Evolutionary conservation across 495 filamentous ascomycete genomes (phyloP).

Genomic region (Xylaria intraflava): DNA sequence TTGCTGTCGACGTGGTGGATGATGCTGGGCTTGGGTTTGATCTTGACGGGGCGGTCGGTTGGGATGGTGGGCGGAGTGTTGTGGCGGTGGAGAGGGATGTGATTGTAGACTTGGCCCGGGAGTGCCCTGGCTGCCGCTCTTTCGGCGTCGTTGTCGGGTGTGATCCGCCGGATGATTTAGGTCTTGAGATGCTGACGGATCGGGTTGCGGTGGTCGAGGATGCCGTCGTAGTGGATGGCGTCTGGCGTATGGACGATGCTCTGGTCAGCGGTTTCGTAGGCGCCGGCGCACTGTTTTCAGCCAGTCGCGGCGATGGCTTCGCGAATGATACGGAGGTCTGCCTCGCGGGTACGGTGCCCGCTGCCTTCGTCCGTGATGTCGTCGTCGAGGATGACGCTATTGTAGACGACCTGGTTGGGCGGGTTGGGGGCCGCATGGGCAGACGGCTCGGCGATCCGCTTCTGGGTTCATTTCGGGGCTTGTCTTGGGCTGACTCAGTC

Average conservation of each 20-base stretch:
- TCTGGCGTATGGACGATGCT: slow-evolving; percentile 16
- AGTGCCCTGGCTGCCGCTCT: slow-evolving; percentile 14
- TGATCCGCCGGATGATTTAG: slow-evolving; percentile 18
- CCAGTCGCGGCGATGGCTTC: slow-evolving; percentile 8
- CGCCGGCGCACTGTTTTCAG: slow-evolving; percentile 8
- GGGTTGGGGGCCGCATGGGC: slow-evolving; percentile 35
- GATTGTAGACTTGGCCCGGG: slow-evolving; percentile 36
- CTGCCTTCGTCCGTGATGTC: slow-evolving; percentile 13
- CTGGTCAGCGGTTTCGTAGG: slow-evolving; percentile 16
- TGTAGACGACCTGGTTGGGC: slow-evolving; percentile 8
- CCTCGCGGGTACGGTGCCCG: background rate
- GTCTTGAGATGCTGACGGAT: slow-evolving; percentile 8
- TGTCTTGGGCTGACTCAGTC: slow-evolving; percentile 9
- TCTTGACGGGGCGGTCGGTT: slow-evolving; percentile 12
- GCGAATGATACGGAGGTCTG: slow-evolving; percentile 6
- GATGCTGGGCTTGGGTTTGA: slow-evolving; percentile 10
- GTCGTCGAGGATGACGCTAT: slow-evolving; percentile 10
- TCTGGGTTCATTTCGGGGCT: slow-evolving; percentile 13
- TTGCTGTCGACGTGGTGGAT: slow-evolving; percentile 10
- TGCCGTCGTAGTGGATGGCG: slow-evolving; percentile 14
- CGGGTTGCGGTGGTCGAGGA: background rate
- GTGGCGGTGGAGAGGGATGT: slow-evolving; percentile 38
- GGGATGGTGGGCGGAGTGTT: slow-evolving; percentile 37
- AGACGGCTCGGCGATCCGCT: slow-evolving; percentile 41
- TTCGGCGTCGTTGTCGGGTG: slow-evolving; percentile 7